Base-by-base conservation (phyloP, 2,329 filamentous ascomycete genomes). In the Periconia sp. region DNA sequence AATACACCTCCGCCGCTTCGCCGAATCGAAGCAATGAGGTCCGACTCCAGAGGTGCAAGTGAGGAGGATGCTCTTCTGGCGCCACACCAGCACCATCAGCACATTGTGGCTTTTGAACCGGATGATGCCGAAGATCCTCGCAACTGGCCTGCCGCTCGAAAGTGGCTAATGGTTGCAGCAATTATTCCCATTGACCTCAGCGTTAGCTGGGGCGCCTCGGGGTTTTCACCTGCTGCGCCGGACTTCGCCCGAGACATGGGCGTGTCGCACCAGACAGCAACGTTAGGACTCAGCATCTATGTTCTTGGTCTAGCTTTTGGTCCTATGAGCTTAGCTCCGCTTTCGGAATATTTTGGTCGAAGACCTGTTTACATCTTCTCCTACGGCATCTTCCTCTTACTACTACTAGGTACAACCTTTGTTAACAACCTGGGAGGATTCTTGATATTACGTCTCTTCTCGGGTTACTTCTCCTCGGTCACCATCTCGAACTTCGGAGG, bases 281-380 rank as follows among this genome's bases (percentile, higher is more conserved):
- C 73, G 0, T 54, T 78, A 3, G 75, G 76, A 4, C 39, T 78
- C 33, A 75, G 71, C 31, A 56, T 78, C 36, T 78, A 77, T 43
- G 66, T 78, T 7, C 60, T 78, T 9, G 76, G 75, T 0, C 55
- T 78, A 4, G 75, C 74, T 0, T 69, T 73, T 52, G 66, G 66
- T 3, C 66, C 65, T 0, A 69, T 69, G 66, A 66, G 49, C 8
- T 44, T 69, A 56, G 65, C 63, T 1, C 63, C 62, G 5, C 50
- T 68, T 0, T 67, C 61, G 3, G 60, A 69, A 54, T 73, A 74
- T 51, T 75, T 68, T 48, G 74, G 74, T 8, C 50, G 74, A 25
- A 63, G 69, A 19, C 71, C 71, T 2, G 66, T 77, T 2, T 77
- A 77, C 39, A 62, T 75, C 9, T 53, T 71, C 6, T 61, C 74